Base-by-base conservation (phyloP, 1,284 basidiomycete genomes). In the Rhodotorula sp. region DNA sequence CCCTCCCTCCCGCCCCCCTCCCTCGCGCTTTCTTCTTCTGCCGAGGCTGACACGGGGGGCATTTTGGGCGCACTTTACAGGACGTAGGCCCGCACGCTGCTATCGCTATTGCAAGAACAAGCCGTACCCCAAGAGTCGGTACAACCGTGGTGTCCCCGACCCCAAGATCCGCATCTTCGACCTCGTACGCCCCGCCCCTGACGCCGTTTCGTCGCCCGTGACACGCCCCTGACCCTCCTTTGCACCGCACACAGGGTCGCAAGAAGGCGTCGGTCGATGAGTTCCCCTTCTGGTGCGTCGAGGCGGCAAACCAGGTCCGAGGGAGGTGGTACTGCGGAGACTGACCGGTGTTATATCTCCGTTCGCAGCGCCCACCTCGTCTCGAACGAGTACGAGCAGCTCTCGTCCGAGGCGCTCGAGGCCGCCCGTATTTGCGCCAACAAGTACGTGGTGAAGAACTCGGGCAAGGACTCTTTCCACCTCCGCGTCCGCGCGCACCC, bases 401-500 rank as follows among this genome's bases (percentile, higher is more conserved):
- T 98, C 69, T 96, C 93, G 49, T 91, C 89, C 61, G 96, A 98
- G 84, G 95, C 95, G 64, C 90, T 98, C 72, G 96, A 99, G 85
- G 96, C 96, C 57, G 95, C 95, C 69, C 95, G 95, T 85, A 99
- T 99, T 80, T 97, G 95, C 82, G 93, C 93, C 84, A 98, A 98
- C 92, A 98, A 98, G 86, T 98, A 98, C 84, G 91, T 98, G 78
- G 96, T 93, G 81, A 98, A 98, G 89, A 94, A 91, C 41, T 89
- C 92, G 64, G 96, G 96, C 82, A 98, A 98, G 86, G 96, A 99
- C 81, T 92, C 95, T 27, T 98, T 99, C 94, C 96, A 99, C 84
- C 84, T 98, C 83, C 89, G 96, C 80, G 93, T 99, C 79, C 91
- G 95, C 77, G 93, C 93, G 70, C 96, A 99, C 86, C 96, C 96